These are phyloP conservation scores for Cordyceps cateniannulata DNA, from an alignment of 2,329 filamentous ascomycete species.

Conservation along the genomic window DNA sequence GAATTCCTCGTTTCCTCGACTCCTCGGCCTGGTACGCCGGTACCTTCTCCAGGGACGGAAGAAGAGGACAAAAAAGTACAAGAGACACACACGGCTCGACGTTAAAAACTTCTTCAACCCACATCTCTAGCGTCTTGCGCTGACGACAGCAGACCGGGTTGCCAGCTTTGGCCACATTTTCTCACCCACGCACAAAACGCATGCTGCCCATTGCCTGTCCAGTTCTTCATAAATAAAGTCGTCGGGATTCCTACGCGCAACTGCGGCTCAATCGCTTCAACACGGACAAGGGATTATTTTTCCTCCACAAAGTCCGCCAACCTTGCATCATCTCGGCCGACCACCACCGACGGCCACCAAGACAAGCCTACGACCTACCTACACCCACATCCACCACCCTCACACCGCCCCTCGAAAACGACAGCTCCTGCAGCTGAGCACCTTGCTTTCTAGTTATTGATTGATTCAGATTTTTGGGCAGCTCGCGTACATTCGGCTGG, in stretches of 20 bases:
- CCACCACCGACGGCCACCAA: not conserved
- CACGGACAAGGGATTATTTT: not conserved
- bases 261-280: not conserved
- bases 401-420: constrained; percentile 8
- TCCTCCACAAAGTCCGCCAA: not conserved
- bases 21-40: not conserved
- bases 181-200: constrained; percentile 6
- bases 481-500: not conserved
- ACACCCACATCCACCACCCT: not conserved
- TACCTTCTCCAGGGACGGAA: not conserved
- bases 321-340: constrained; percentile 4
- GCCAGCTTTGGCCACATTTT: constrained; percentile 7
- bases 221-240: not conserved
- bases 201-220: not conserved
- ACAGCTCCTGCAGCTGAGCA: constrained; percentile 1
- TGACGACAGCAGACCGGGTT: not conserved
- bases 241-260: not conserved
- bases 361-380: not conserved
- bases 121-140: constrained; percentile 9
- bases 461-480: constrained; percentile 3
- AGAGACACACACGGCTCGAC: not conserved
- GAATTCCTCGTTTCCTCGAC: not conserved
- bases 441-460: not conserved
- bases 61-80: not conserved
- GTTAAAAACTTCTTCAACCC: constrained; percentile 8